Evolutionary conservation across 305 asterid genomes (phyloP).

Genomic region (Coffea humblotiana): DNA sequence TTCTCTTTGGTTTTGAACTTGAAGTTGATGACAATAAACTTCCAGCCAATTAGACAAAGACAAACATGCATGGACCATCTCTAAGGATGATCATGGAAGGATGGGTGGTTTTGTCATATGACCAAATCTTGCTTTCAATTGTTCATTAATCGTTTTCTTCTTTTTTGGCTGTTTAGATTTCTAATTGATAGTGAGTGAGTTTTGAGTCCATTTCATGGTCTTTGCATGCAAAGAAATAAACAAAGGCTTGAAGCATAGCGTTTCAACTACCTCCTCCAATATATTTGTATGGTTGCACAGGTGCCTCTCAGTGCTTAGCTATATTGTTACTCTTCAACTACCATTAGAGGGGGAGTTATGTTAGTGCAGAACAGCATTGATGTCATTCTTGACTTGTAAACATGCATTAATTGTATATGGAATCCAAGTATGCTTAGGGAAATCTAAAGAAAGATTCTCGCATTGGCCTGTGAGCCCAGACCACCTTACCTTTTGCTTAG

Average conservation of each 20-base stretch:
- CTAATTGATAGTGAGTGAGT: not conserved
- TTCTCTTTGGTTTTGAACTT: not conserved
- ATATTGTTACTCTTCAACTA: conserved; percentile 3
- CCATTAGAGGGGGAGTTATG: not conserved
- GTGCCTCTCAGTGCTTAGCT: not conserved
- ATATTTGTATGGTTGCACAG: not conserved
- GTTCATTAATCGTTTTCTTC: not conserved
- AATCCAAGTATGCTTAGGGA: not conserved
- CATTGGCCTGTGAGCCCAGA: not conserved
- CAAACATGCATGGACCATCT: not conserved
- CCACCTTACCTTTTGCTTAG: not conserved
- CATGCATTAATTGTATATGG: not conserved
- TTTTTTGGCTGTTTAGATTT: not conserved
- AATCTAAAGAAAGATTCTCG: not conserved
- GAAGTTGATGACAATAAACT: not conserved
- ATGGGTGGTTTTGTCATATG: conserved; percentile 10
- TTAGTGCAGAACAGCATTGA: not conserved
- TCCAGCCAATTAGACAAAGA: conserved; percentile 29
- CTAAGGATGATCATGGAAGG: not conserved
- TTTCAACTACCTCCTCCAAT: conserved; percentile 5
- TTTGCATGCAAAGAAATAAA: not conserved
- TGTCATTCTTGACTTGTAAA: not conserved
- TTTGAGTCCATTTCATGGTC: not conserved
- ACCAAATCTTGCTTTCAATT: not conserved
- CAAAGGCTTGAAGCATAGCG: not conserved